Base-by-base conservation (phyloP, 1,284 basidiomycete species). In the Marasmius sp. region DNA sequence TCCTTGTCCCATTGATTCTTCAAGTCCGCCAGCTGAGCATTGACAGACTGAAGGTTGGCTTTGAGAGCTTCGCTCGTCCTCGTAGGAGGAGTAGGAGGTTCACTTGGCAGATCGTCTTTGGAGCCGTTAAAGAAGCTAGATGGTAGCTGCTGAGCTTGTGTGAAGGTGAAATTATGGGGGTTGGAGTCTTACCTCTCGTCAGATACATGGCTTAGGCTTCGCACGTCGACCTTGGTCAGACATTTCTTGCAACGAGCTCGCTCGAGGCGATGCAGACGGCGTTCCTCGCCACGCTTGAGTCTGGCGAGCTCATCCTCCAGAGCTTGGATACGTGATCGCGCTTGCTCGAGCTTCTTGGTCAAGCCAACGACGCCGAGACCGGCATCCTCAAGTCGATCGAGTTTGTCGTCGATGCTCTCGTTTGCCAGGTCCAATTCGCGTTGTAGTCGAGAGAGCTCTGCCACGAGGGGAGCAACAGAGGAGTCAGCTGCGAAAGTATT, bases 401-500 rank as follows among this genome's bases (percentile, higher is more conserved):
- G 80, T 72, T 94, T 94, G 68, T 92, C 87, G 67, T 95, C 93
- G 55, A 95, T 90, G 67, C 84, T 89, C 48, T 91, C 85, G 71
- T 94, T 94, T 4, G 92, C 92, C 1, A 72, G 78, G 64, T 90
- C 87, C 18, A 95, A 85, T 65, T 93, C 86, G 12, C 77, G 76
- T 66, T 92, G 89, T 56, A 92, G 74, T 33, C 87, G 83, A 45
- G 76, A 78, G 56, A 92, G 88, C 71, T 92, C 88, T 8, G 79
- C 74, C 20, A 91, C 66, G 27, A 92, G 74, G 47, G 86, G 87
- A 14, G 85, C 77, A 2, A 82, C 72, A 8, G 80, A 77, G 3
- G 80, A 75, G 64, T 89, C 88, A 12, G 73, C 70, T 12, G 79
- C 76, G 6, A 79, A 80, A 34, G 80, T 83, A 57, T 81, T 83